These are phyloP conservation scores for Podospora conica DNA, from an alignment of 495 filamentous ascomycete genomes.

Conservation along the genomic window DNA sequence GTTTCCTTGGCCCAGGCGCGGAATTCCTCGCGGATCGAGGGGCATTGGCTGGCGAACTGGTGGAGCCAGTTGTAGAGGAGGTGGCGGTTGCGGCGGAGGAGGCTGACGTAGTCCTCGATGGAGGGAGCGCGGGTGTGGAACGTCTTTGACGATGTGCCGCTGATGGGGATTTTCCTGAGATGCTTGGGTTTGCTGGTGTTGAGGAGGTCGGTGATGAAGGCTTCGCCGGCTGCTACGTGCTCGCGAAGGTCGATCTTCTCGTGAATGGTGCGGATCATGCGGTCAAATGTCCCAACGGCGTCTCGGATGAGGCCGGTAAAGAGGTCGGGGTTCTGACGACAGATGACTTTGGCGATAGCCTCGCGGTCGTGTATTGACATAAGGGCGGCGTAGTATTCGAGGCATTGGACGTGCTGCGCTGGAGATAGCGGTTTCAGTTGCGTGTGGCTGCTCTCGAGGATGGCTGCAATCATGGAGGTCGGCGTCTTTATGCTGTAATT, in stretches of 20 bases:
- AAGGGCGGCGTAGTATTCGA: slow-evolving; percentile 53
- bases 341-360: slow-evolving; percentile 50
- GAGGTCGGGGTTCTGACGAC: slow-evolving; percentile 52
- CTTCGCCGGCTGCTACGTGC: slow-evolving; percentile 50
- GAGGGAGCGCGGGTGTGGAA: slow-evolving; percentile 33
- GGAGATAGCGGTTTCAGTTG: slow-evolving; percentile 36
- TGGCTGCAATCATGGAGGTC: slow-evolving; percentile 47
- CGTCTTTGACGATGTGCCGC: slow-evolving; percentile 10
- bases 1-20: slow-evolving; percentile 30
- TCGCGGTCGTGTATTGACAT: slow-evolving; percentile 58
- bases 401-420: slow-evolving; percentile 45
- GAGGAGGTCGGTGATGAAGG: slow-evolving; percentile 57
- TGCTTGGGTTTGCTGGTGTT: slow-evolving; percentile 33
- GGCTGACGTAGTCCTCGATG: slow-evolving; percentile 55
- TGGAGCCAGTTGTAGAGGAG: slow-evolving; percentile 56
- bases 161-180: slow-evolving; percentile 2
- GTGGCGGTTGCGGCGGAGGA: slow-evolving; percentile 49
- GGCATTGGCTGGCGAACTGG: slow-evolving; percentile 55
- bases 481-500: slow-evolving; percentile 28
- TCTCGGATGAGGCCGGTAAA: slow-evolving; percentile 53
- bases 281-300: slow-evolving; percentile 54
- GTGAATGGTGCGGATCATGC: slow-evolving; percentile 57
- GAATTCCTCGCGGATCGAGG: slow-evolving; percentile 49
- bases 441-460: slow-evolving; percentile 34
- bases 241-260: slow-evolving; percentile 57